Base-by-base conservation (phyloP, 352 stramenopile species). In the Globisporangium orthogonon region DNA sequence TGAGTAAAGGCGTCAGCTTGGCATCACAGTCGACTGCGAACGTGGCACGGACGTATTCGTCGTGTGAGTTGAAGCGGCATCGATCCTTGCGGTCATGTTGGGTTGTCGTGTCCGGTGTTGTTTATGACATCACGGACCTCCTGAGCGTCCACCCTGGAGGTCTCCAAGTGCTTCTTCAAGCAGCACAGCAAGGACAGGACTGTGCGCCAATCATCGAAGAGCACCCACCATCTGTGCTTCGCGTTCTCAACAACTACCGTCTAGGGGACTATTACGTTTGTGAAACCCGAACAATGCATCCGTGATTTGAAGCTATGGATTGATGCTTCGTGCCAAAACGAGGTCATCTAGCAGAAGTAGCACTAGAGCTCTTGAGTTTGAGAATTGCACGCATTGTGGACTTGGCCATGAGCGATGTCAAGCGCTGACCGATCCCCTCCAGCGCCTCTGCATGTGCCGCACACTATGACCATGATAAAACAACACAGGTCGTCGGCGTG, bases 81-180 rank as follows among this genome's bases (percentile, higher is more conserved):
- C 81, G 86, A 56, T 83, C 60, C 7, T 58, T 71, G 29, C 73
- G 76, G 1, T 97, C 90, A 14, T 96, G 88, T 57, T 98, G 94
- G 94, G 79, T 98, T 47, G 64, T 97, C 11, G 77, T 89, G 10
- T 81, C 87, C n/a, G 74, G 82, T 41, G 70, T 74, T 50, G 84
- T 98, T 23, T 98, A 96, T 61, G 91, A 98, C 67, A 89, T 94
- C 23, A 98, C 92, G 1, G 73, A 87, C 29, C 85, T 97, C 60
- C 76, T 98, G 29, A 63, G 67, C 9, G 76, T 79, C 1, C 92
- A 98, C 67, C 90, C 92, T 10, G 94, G 91, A 4, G 94, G 92
- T 0, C 82, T 78, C 51, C 65, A 84, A 43, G 69, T 80, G 23
- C 59, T 91, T 17, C 65, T 89, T 9, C 74, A 82, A 50, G 78